Evolutionary conservation across 2,329 filamentous ascomycete species (phyloP).

Genomic region (Trichoderma sp.): DNA sequence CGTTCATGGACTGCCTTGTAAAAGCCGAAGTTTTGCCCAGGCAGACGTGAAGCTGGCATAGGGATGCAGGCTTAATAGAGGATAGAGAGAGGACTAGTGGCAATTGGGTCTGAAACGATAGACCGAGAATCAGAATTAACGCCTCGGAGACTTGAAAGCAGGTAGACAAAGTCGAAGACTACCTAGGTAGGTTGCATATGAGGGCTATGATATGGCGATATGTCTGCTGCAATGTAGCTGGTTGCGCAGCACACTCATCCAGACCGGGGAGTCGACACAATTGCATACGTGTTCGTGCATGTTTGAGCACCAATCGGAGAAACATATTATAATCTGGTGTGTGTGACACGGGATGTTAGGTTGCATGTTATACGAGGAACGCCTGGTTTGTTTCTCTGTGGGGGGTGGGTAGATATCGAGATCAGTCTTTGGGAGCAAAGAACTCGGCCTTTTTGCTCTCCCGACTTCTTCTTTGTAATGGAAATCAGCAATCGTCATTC

Average conservation of each 20-base stretch:
- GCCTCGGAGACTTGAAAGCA: not conserved
- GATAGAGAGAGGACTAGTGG: not conserved
- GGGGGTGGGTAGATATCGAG: not conserved
- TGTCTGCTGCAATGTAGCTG: not conserved
- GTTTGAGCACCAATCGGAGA: not conserved
- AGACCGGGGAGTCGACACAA: not conserved
- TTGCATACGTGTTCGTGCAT: not conserved
- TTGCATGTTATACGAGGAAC: not conserved
- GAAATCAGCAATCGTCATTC: not conserved
- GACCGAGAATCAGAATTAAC: not conserved
- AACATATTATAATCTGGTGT: not conserved
- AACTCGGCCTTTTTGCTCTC: not conserved
- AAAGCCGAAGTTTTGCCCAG: conserved; percentile 16
- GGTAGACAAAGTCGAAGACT: not conserved
- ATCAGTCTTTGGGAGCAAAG: not conserved
- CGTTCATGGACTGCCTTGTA: not conserved
- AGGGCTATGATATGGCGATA: not conserved
- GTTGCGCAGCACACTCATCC: not conserved
- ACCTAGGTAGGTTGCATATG: not conserved
- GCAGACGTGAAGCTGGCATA: not conserved
- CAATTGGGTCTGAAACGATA: conserved; percentile 14
- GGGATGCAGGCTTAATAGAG: not conserved
- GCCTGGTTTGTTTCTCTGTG: not conserved
- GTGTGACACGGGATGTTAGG: not conserved
- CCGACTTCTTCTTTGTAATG: not conserved